phyloP scores from a whole-genome alignment of 208 protist genomes.

The Naegleria fowleri region DNA sequence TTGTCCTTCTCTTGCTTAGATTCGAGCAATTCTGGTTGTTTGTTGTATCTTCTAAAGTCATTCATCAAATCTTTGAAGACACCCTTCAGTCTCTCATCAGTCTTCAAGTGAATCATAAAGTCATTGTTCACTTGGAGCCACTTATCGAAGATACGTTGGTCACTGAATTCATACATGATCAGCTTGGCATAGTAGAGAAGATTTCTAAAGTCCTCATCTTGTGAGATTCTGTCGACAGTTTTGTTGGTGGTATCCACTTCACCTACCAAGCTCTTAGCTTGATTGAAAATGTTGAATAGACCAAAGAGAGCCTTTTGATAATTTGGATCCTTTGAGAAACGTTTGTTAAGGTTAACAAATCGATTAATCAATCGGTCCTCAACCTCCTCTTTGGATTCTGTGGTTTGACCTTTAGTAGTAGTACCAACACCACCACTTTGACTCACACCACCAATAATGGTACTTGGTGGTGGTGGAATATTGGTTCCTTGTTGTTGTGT shows the following conservation, averaged over 20 bases:
- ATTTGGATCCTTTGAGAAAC: not conserved
- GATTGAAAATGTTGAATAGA: not conserved
- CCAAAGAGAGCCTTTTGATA: not conserved
- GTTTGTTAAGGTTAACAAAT: not conserved
- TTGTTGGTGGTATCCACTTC: not conserved
- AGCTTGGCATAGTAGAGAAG: not conserved
- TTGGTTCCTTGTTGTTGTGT: not conserved
- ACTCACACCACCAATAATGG: too few species aligned
- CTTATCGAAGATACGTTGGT: not conserved
- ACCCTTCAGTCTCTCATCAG: not conserved
- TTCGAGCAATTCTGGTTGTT: not conserved
- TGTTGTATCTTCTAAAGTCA: not conserved
- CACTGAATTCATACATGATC: not conserved
- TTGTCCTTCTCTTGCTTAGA: not conserved
- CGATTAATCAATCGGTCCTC: not conserved
- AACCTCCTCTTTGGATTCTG: not conserved
- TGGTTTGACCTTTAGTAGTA: not conserved
- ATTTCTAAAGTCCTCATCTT: not conserved
- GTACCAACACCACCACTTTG: not conserved
- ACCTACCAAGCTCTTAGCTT: not conserved
- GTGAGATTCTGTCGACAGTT: not conserved
- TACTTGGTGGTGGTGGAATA: too few species aligned
- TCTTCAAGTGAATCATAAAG: not conserved
- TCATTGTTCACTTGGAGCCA: not conserved
- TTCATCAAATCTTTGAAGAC: not conserved